phyloP scores from a whole-genome alignment of 2,329 filamentous ascomycete genomes.

The Fusarium tricinctum region DNA sequence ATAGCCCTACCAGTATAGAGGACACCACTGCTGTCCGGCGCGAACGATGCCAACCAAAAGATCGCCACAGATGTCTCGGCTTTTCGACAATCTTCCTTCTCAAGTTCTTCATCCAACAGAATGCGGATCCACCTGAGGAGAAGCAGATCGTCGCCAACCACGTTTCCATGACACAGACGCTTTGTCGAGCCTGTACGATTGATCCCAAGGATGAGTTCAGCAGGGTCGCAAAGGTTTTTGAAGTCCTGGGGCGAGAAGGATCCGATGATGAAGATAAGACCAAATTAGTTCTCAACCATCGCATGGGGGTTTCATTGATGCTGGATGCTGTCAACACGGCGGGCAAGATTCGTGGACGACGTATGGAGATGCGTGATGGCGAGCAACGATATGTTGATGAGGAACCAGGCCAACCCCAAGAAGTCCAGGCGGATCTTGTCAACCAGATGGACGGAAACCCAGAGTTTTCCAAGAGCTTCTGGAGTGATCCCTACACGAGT shows the following conservation, averaged over 20 bases:
- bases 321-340: constrained; percentile 30
- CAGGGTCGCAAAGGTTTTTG: constrained; percentile 26
- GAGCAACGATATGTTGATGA: neutral
- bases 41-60: constrained; percentile 33
- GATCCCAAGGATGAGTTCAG: constrained; percentile 32
- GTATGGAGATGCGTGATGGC: constrained; percentile 15
- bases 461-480: constrained; percentile 30
- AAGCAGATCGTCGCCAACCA: constrained; percentile 31
- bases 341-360: constrained; percentile 26
- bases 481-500: constrained; percentile 35
- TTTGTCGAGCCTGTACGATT: constrained; percentile 20
- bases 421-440: neutral
- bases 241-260: constrained; percentile 15
- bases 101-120: constrained; percentile 33
- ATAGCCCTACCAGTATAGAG: neutral
- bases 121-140: constrained; percentile 11
- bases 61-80: constrained; percentile 30
- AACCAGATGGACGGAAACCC: constrained; percentile 5
- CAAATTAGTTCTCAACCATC: constrained; percentile 24
- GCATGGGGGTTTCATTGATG: constrained; percentile 36
- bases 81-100: constrained; percentile 41
- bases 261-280: neutral
- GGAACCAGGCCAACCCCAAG: neutral
- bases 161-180: constrained; percentile 22
- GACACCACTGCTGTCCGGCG: neutral